These are phyloP conservation scores for Esteya vermicola DNA, from an alignment of 2,329 filamentous ascomycete genomes.

Conservation along the genomic window DNA sequence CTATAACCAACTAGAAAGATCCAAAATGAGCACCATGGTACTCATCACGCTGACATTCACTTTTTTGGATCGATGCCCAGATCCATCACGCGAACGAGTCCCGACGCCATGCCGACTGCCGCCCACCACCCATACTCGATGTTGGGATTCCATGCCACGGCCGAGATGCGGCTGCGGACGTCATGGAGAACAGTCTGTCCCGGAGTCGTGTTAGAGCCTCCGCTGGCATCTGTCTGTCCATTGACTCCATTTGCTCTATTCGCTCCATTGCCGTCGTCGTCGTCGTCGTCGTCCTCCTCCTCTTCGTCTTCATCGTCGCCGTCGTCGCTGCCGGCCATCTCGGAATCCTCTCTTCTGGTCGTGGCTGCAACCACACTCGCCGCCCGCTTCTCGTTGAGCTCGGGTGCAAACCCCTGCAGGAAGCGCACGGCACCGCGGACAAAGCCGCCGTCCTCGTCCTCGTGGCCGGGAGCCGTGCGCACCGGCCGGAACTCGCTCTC, in stretches of 20 bases:
- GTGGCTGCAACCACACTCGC: conserved; percentile 8
- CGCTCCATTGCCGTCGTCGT: too few species aligned
- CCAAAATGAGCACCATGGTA: neutral
- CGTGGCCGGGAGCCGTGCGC: neutral
- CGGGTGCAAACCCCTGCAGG: conserved; percentile 34
- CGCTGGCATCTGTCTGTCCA: too few species aligned
- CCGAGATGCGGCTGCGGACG: conserved; percentile 46
- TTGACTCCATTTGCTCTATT: too few species aligned
- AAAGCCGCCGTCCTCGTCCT: neutral
- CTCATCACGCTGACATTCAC: neutral
- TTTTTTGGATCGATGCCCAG: conserved; percentile 32
- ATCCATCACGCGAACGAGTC: conserved; percentile 52
- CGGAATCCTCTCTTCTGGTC: conserved; percentile 11
- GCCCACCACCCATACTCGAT: conserved; percentile 51
- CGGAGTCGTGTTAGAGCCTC: too few species aligned
- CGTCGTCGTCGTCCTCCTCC: too few species aligned
- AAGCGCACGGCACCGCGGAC: conserved; percentile 30
- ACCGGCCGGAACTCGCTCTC: conserved; percentile 37
- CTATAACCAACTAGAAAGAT: too few species aligned
- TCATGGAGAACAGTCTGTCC: conserved; percentile 38
- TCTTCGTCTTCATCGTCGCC: conserved; percentile 11
- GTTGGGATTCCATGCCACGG: conserved; percentile 56
- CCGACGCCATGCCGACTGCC: conserved; percentile 51
- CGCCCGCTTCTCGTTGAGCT: conserved; percentile 28
- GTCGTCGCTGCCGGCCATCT: conserved; percentile 11